Evolutionary conservation across 2,329 filamentous ascomycete genomes (phyloP), one percentile per base, ranked within the genome.

Genomic region (Arachnopeziza araneosa): DNA sequence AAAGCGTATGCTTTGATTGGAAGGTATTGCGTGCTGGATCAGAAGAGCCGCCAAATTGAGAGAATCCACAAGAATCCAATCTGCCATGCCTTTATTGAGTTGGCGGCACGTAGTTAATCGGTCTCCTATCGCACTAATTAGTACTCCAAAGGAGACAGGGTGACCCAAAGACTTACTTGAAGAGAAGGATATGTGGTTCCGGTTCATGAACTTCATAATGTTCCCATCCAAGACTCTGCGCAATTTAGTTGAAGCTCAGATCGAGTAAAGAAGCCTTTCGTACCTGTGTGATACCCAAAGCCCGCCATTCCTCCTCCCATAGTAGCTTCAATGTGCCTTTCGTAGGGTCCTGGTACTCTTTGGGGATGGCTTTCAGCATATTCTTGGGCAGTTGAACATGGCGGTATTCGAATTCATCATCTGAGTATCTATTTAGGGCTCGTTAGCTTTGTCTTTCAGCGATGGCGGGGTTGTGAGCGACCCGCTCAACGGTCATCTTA

Each of bases 141-240:
- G 64, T 52, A 55, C 32, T 53, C 44, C 19, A 58, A 60, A 22
- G 7, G 22, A 30, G 14, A 14, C 21, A 1, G 48, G 22, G 2
- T 49, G 23, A 24, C 23, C 26, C n/a, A 32, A n/a, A 22, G 50
- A 80, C 90, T 75, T 79, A 97, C 93, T 99, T 99, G 84, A 99
- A 99, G 32, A 99, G 84, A 58, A 99, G 83, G 71, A 99, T 99
- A 75, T 99, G 95, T 66, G 95, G 95, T 78, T 99, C 95, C 51
- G 95, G 95, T 76, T 98, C 95, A 75, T 99, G 95, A 58, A 99
- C 95, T 76, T 99, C 95, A 74, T 99, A 99, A 76, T 99, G 95
- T 75, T 98, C 93, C 95, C 95, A 99, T 60, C 95, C 95, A 71
- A 99, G 80, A 80, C 93, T 98, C 93, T 98, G 73, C 58, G 55